phyloP scores from a whole-genome alignment of 768 basidiomycete genomes.

The Serendipita indica region DNA sequence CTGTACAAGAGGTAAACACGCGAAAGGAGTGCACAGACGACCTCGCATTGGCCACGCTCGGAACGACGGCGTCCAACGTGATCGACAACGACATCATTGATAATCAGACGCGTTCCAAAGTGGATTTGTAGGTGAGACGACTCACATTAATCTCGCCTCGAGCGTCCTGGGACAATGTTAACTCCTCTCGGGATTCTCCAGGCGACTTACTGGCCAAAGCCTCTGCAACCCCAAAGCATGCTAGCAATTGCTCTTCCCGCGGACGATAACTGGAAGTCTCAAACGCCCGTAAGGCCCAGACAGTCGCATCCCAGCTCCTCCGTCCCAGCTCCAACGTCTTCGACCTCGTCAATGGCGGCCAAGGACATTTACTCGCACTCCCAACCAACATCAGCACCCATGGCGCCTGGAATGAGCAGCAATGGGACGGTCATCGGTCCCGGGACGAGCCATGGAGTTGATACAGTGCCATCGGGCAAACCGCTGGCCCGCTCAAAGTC shows the following conservation, averaged over 20 bases:
- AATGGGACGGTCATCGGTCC: not conserved
- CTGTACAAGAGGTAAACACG: not conserved
- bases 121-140: not conserved
- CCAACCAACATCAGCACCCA: not conserved
- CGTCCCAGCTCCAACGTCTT: not conserved
- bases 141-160: not conserved
- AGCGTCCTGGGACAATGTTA: not conserved
- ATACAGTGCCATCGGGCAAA: not conserved
- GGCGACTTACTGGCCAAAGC: not conserved
- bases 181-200: conserved; percentile 4
- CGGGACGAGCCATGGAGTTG: not conserved
- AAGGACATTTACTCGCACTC: not conserved
- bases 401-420: not conserved
- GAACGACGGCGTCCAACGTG: not conserved
- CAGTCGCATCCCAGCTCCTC: not conserved
- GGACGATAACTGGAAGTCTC: conserved; percentile 9
- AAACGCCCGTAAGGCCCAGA: not conserved
- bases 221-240: conserved; percentile 6
- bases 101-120: not conserved
- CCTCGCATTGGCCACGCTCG: not conserved
- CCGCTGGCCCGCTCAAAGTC: conserved; percentile 4
- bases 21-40: not conserved
- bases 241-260: not conserved
- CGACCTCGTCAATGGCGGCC: not conserved
- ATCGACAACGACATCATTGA: conserved; percentile 1